These are phyloP conservation scores for Ophiostoma sp. DNA, from an alignment of 2,329 filamentous ascomycete genomes.

Conservation along the genomic window DNA sequence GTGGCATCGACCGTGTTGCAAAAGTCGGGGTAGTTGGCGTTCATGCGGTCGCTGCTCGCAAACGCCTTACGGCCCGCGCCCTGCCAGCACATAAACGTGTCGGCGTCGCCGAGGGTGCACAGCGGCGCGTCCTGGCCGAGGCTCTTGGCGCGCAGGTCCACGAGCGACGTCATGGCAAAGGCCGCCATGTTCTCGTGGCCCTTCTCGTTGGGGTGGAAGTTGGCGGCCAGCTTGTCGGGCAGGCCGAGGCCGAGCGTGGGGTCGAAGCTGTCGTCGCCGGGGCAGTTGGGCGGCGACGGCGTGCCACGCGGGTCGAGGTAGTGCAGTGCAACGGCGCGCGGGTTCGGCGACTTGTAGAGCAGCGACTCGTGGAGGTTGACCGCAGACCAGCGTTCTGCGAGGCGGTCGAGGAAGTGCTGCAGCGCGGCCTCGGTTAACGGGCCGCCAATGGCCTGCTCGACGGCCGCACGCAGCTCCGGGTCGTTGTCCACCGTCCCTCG, in stretches of 20 bases:
- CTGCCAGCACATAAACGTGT: constrained; percentile 36
- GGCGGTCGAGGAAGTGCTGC: neutral
- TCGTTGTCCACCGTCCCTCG: too few relatives aligned
- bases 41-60: constrained; percentile 27
- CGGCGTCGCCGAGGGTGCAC: constrained; percentile 25
- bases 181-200: constrained; percentile 37
- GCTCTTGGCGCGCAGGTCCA: constrained; percentile 31
- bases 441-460: too few relatives aligned
- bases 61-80: constrained; percentile 32
- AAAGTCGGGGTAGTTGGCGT: constrained; percentile 14
- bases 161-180: constrained; percentile 33
- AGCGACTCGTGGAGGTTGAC: constrained; percentile 32
- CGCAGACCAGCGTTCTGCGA: neutral
- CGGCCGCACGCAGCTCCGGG: too few relatives aligned
- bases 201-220: constrained; percentile 40
- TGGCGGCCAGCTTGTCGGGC: constrained; percentile 37
- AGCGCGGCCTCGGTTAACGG: constrained; percentile 20
- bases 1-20: neutral
- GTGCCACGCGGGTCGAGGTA: constrained; percentile 32
- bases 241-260: constrained; percentile 30
- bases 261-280: constrained; percentile 30
- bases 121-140: constrained; percentile 27
- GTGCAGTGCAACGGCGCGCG: constrained; percentile 31
- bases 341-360: constrained; percentile 30
- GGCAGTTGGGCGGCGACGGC: constrained; percentile 35